Evolutionary conservation across 257 asterid genomes (phyloP).

Genomic region (Nicotiana tomentosiformis): DNA sequence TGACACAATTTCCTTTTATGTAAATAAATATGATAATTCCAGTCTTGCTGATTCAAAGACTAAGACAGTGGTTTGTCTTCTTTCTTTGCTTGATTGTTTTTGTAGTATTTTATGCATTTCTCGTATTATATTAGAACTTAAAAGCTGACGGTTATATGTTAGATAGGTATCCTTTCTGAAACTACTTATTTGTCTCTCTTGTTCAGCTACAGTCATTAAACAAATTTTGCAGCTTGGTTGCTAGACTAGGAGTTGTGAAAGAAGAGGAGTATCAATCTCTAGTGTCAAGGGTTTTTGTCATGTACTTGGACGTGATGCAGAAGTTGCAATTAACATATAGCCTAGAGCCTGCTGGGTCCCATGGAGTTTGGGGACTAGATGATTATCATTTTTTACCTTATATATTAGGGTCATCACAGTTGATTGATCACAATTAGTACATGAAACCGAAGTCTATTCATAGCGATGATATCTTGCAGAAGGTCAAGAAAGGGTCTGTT

Average conservation of each 20-base stretch:
- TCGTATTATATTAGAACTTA: too few relatives aligned
- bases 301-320: conserved; percentile 85
- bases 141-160: too few relatives aligned
- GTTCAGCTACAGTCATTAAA: conserved; percentile 81
- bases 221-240: conserved; percentile 87
- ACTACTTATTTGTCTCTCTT: background rate
- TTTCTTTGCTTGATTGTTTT: too few relatives aligned
- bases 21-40: too few relatives aligned
- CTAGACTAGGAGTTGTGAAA: conserved; percentile 53
- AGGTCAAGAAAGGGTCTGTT: conserved; percentile 84
- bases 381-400: conserved; percentile 88
- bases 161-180: too few relatives aligned
- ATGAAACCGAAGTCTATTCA: conserved; percentile 97
- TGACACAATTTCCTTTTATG: too few relatives aligned
- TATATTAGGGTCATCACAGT: conserved; percentile 81
- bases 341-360: conserved; percentile 94
- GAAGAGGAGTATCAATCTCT: conserved; percentile 85
- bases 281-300: conserved; percentile 60
- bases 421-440: conserved; percentile 75
- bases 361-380: conserved; percentile 98
- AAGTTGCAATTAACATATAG: conserved; percentile 68
- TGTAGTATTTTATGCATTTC: too few relatives aligned
- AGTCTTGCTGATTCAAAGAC: too few relatives aligned
- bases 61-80: too few relatives aligned
- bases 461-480: conserved; percentile 78